Percentiles rank a stretch among this genome's conserved stretches.
phyloP scores from a whole-genome alignment of 768 basidiomycete genomes.

The Zangia roseola region DNA sequence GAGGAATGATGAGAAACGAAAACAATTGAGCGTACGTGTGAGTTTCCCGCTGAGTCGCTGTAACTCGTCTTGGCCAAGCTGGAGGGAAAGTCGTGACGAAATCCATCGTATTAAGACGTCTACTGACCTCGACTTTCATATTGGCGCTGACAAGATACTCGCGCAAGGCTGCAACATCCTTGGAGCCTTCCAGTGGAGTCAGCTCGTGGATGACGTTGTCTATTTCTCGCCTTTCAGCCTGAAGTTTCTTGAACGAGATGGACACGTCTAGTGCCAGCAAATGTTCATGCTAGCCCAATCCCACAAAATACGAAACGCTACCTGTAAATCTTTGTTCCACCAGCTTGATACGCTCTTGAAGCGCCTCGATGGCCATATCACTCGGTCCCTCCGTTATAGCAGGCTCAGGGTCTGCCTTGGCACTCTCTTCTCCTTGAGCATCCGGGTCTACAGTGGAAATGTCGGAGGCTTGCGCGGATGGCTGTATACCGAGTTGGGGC shows the following conservation, averaged over 20 bases:
- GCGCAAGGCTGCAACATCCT: constrained; percentile 64
- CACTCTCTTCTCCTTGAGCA: neutral
- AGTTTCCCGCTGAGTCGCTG: constrained; percentile 71
- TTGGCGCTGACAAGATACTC: constrained; percentile 69
- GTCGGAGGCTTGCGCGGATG: neutral
- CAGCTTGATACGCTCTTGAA: constrained; percentile 65
- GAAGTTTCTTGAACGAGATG: constrained; percentile 71
- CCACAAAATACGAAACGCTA: constrained; percentile 25
- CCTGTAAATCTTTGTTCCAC: constrained; percentile 80
- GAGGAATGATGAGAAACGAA: neutral
- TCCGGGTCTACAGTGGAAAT: neutral
- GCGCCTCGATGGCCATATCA: constrained; percentile 46
- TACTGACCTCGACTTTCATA: constrained; percentile 69
- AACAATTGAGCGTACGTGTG: constrained; percentile 51
- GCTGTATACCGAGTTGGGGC: neutral
- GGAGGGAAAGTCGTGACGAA: neutral
- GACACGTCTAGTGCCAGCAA: constrained; percentile 62
- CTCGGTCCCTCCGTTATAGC: neutral
- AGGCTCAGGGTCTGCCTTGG: neutral
- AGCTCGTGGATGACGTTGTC: constrained; percentile 68
- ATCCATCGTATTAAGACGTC: neutral
- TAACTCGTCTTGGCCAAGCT: constrained; percentile 79
- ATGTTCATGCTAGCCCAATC: constrained; percentile 2
- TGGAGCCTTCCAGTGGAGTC: constrained; percentile 66
- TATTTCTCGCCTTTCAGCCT: constrained; percentile 66